These are phyloP conservation scores for Lachnellula hyalina DNA, from an alignment of 2,329 filamentous ascomycete species.

Conservation along the genomic window DNA sequence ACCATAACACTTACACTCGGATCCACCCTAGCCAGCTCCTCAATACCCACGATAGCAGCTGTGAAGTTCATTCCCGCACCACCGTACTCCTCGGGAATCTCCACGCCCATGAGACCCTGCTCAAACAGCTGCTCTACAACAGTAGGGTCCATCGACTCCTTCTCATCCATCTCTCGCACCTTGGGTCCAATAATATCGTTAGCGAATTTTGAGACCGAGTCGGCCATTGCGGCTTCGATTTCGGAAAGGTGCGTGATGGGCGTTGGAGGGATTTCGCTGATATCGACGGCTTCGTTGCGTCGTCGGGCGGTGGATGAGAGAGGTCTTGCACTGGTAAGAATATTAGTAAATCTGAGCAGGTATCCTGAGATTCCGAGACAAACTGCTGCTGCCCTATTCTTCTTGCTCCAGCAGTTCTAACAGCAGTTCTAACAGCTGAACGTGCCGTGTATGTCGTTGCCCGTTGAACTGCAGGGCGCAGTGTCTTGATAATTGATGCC, in stretches of 20 bases:
- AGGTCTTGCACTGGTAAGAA: constrained; percentile 38
- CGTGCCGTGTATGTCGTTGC: constrained; percentile 32
- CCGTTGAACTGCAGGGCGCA: constrained; percentile 41
- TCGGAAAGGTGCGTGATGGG: constrained; percentile 92
- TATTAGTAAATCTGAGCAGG: constrained; percentile 2
- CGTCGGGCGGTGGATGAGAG: constrained; percentile 57
- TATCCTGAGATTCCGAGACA: constrained; percentile 4
- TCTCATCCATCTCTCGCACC: constrained; percentile 96
- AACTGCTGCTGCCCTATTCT: constrained; percentile 38
- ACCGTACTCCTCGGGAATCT: constrained; percentile 95
- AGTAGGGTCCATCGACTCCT: constrained; percentile 82
- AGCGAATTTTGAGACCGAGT: constrained; percentile 87
- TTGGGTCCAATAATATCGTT: constrained; percentile 83
- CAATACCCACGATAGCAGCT: constrained; percentile 89
- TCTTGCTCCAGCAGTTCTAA: constrained; percentile 34
- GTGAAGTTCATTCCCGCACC: constrained; percentile 99
- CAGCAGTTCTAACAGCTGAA: constrained; percentile 34
- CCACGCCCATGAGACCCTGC: constrained; percentile 93
- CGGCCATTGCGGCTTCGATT: constrained; percentile 81
- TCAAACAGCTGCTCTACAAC: constrained; percentile 93
- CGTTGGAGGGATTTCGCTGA: constrained; percentile 76
- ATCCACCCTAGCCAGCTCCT: constrained; percentile 90
- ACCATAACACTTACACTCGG: constrained; percentile 92
- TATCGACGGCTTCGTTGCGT: constrained; percentile 51
- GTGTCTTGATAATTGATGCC: constrained; percentile 42